Evolutionary conservation across 208 protist species (phyloP).

Genomic region (Leishmania aethiopica): DNA sequence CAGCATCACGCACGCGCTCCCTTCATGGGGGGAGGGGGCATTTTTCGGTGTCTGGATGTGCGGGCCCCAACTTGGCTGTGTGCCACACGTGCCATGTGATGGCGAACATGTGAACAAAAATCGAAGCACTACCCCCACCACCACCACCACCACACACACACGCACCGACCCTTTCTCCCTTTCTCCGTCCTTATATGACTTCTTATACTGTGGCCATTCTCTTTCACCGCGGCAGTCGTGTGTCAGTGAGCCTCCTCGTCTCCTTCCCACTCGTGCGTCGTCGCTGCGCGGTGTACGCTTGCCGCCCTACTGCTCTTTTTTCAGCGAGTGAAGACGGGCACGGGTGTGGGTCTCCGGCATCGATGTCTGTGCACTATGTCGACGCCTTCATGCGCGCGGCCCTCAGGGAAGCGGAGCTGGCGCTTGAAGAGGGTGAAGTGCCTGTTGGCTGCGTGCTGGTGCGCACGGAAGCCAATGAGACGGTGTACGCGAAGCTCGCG

Average conservation of each 20-base stretch:
- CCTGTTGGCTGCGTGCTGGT: constrained; percentile 96
- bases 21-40: neutral
- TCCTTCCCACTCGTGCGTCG: neutral
- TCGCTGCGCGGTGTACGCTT: neutral
- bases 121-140: neutral
- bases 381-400: constrained; percentile 75
- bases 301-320: neutral
- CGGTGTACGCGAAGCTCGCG: constrained; percentile 1
- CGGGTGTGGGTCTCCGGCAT: neutral
- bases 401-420: constrained; percentile 54
- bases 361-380: constrained; percentile 43
- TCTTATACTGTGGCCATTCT: neutral
- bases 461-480: constrained; percentile 11
- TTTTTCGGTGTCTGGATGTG: neutral
- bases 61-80: neutral
- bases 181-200: neutral
- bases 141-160: neutral
- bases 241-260: neutral
- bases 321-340: neutral
- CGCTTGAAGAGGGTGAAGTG: constrained; percentile 88
- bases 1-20: constrained; percentile 1
- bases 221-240: neutral
- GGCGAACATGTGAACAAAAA: neutral
- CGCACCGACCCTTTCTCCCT: neutral
- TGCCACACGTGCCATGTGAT: neutral